These are phyloP conservation scores for Globisporangium abappressorium DNA, from an alignment of 352 stramenopile species.

Conservation along the genomic window DNA sequence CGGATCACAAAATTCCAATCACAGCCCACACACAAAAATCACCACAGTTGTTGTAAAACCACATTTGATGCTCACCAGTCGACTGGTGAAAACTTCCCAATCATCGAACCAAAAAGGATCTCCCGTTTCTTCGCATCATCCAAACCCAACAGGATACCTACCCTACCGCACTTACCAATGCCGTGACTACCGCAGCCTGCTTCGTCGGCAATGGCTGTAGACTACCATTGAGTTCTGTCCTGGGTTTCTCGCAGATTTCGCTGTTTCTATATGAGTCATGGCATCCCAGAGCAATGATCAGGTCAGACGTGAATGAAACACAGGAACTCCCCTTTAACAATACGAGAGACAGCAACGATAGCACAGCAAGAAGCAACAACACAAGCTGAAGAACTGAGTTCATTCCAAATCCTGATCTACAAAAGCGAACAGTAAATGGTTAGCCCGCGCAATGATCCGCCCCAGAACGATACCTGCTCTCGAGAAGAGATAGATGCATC, in stretches of 20 bases:
- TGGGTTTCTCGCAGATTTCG: neutral
- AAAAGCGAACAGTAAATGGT: slow-evolving; percentile 24
- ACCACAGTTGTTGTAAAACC: neutral
- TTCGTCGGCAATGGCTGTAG: neutral
- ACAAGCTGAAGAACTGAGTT: slow-evolving; percentile 18
- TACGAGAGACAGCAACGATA: neutral
- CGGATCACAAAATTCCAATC: neutral
- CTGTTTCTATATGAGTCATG: slow-evolving; percentile 20
- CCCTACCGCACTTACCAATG: neutral
- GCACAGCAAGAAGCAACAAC: slow-evolving; percentile 6
- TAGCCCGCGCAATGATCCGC: slow-evolving; percentile 17
- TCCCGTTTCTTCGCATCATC: neutral
- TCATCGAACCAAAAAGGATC: neutral
- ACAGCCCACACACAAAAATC: neutral
- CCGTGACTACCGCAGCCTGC: neutral
- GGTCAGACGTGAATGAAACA: slow-evolving; percentile 4
- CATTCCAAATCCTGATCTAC: slow-evolving; percentile 28
- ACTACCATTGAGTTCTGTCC: neutral
- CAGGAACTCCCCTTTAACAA: neutral
- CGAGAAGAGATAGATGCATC: slow-evolving; percentile 5
- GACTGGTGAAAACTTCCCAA: neutral
- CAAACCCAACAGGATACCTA: neutral
- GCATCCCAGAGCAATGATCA: slow-evolving; percentile 19
- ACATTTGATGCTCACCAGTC: neutral
- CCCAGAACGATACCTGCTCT: slow-evolving; percentile 18